Evolutionary conservation across 176 grass and related monocot genomes (phyloP).

Genomic region (Carex cristatella): DNA sequence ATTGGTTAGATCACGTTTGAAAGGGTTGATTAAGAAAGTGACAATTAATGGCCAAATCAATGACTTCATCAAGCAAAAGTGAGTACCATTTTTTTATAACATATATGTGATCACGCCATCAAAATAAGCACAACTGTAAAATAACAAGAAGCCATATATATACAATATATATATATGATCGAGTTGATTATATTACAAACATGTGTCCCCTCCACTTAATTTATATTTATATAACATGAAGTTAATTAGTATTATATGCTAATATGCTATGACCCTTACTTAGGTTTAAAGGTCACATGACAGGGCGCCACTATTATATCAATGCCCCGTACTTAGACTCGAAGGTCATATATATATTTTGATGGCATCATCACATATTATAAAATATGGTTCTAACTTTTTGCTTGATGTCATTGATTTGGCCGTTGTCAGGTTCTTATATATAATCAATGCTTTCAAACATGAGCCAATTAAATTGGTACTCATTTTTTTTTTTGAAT

Average conservation of each 20-base stretch:
- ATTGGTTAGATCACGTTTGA: not conserved
- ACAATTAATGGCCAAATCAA: not conserved
- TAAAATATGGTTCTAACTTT: too few relatives aligned
- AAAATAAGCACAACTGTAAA: not conserved
- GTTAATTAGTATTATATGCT: not conserved
- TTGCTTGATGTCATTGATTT: too few relatives aligned
- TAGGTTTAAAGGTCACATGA: not conserved
- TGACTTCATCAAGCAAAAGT: not conserved
- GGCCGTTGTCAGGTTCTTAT: too few relatives aligned
- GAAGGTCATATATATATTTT: not conserved
- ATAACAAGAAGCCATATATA: not conserved
- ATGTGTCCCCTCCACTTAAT: not conserved
- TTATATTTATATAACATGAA: not conserved
- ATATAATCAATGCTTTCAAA: too few relatives aligned
- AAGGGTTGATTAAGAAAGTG: not conserved
- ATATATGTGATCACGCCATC: not conserved
- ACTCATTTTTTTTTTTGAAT: too few relatives aligned
- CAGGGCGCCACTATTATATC: not conserved
- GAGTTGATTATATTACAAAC: not conserved
- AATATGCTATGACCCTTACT: not conserved
- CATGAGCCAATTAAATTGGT: too few relatives aligned
- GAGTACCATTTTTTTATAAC: not conserved
- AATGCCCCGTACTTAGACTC: not conserved
- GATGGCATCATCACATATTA: too few relatives aligned
- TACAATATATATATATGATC: too few relatives aligned